Percentiles rank a stretch among this genome's conserved stretches.
These are phyloP conservation scores for Botrytis cinerea DNA, from an alignment of 2,329 filamentous ascomycete genomes.

Conservation along the genomic window DNA sequence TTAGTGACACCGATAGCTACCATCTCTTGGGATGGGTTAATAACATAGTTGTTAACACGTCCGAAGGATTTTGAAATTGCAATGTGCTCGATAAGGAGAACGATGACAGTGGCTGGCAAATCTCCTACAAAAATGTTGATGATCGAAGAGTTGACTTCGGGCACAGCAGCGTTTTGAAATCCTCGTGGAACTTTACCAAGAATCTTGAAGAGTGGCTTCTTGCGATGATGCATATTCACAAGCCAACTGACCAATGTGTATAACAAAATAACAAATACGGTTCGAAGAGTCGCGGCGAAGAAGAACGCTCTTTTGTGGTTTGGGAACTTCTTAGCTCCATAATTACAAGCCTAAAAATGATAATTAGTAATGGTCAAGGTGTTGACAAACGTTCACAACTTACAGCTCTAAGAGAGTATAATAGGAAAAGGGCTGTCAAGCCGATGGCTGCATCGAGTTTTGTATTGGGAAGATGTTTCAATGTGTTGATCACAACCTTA, in stretches of 20 bases:
- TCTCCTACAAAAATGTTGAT: slow-evolving; percentile 69
- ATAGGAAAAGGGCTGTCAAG: slow-evolving; percentile 73
- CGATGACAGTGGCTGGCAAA: slow-evolving; percentile 83
- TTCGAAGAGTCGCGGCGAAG: slow-evolving; percentile 87
- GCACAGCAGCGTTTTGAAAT: slow-evolving; percentile 77
- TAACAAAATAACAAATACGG: slow-evolving; percentile 85
- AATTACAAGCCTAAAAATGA: slow-evolving; percentile 53
- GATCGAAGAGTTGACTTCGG: slow-evolving; percentile 65
- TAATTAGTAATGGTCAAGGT: neutral
- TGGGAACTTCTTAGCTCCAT: slow-evolving; percentile 68
- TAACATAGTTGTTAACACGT: slow-evolving; percentile 91
- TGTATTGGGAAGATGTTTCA: slow-evolving; percentile 68
- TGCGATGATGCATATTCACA: slow-evolving; percentile 68
- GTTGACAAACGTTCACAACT: neutral
- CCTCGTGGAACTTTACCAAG: slow-evolving; percentile 78
- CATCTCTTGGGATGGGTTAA: slow-evolving; percentile 93
- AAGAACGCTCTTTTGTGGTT: slow-evolving; percentile 74
- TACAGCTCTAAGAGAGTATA: slow-evolving; percentile 71
- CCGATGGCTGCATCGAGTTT: slow-evolving; percentile 85
- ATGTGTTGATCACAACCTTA: slow-evolving; percentile 76
- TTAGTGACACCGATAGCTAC: slow-evolving; percentile 93
- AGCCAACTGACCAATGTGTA: slow-evolving; percentile 92
- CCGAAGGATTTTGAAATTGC: slow-evolving; percentile 97
- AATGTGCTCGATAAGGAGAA: slow-evolving; percentile 96
- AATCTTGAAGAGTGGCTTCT: slow-evolving; percentile 70